Base-by-base conservation (phyloP, 2,329 filamentous ascomycete species). In the Penicillium sp. region DNA sequence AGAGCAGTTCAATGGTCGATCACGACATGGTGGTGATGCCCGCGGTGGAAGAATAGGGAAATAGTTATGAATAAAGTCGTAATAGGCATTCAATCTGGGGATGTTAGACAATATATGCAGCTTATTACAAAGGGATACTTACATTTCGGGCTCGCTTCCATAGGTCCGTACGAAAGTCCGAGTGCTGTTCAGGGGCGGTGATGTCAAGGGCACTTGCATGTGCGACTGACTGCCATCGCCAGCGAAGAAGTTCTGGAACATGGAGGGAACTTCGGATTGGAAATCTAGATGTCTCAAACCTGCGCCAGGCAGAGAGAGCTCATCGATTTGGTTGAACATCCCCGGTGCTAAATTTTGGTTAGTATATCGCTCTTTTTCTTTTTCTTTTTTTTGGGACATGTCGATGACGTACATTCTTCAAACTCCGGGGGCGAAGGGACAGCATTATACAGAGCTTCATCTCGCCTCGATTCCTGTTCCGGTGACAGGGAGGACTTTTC, bases 11-110 rank as follows among this genome's bases (percentile, higher is more conserved):
- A 76, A 53, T 8, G 74, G 73, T 16, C 60, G 58, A 60, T 76
- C 71, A 31, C 65, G 61, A 21, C 59, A 62, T 37, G 62, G 67
- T 6, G 66, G 63, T 8, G 64, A 52, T 39, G 59, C 64, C 37
- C 73, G 65, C 29, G 76, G 74, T 7, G 76, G 75, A 29, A 78
- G 65, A 37, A 78, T 72, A 6, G 76, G 76, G 41, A 77, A 76
- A 59, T 76, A 78, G n/a, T 64, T 52, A 60, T 78, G 76, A 50
- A 78, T 73, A 52, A 76, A 78, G 42, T 74, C 72, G 54, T 78
- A 78, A 52, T 78, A 78, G 35, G 72, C 75, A 56, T 76, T 75
- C 46, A 78, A 64, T 60, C 76, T 78, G 48, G 34, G 4, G 15
- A 44, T 2, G 52, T 68, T 52, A 66, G 61, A 60, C 54, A n/a